Conservation (phyloP, 495 filamentous ascomycete species). For the Aspergillus wentii region DNA sequence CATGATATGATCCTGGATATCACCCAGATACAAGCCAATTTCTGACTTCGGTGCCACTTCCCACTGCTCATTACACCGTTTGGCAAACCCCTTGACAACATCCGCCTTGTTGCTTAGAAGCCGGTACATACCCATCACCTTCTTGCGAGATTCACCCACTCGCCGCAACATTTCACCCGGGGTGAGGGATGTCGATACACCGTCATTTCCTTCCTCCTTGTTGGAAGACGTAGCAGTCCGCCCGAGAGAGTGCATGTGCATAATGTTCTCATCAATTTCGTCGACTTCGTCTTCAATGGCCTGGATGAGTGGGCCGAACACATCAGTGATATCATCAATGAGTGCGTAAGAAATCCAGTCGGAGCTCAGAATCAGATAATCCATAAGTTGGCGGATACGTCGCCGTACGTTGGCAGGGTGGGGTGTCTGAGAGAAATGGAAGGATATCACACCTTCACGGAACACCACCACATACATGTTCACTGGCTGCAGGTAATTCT, state of each 20-base stretch:
- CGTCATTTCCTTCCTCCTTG: slow-evolving; percentile 29
- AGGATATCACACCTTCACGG: slow-evolving; percentile 88
- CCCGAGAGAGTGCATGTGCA: slow-evolving; percentile 64
- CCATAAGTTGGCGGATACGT: slow-evolving; percentile 86
- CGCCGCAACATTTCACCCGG: slow-evolving; percentile 82
- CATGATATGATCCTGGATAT: slow-evolving; percentile 98
- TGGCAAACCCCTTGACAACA: slow-evolving; percentile 98
- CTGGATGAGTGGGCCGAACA: slow-evolving; percentile 85
- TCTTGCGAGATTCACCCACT: slow-evolving; percentile 91
- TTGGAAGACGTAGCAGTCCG: slow-evolving; percentile 19
- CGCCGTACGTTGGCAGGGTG: slow-evolving; percentile 94
- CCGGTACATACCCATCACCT: slow-evolving; percentile 90
- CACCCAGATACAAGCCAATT: slow-evolving; percentile 91
- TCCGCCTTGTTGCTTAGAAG: slow-evolving; percentile 96
- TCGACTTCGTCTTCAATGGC: slow-evolving; percentile 85
- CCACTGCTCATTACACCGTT: slow-evolving; percentile 97
- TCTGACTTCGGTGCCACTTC: slow-evolving; percentile 91
- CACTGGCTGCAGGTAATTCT: slow-evolving; percentile 87
- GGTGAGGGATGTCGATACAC: slow-evolving; percentile 39
- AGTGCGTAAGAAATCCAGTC: slow-evolving; percentile 99
- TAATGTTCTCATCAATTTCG: slow-evolving; percentile 78
- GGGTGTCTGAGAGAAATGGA: slow-evolving; percentile 89
- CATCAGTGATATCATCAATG: slow-evolving; percentile 97
- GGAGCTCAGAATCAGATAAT: slow-evolving; percentile 86
- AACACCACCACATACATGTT: slow-evolving; percentile 99